A percentile compares a stretch with the other conserved stretches of the same genome.
These are phyloP conservation scores for Termitomyces sp. DNA, from an alignment of 1,284 basidiomycete genomes.

Conservation along the genomic window DNA sequence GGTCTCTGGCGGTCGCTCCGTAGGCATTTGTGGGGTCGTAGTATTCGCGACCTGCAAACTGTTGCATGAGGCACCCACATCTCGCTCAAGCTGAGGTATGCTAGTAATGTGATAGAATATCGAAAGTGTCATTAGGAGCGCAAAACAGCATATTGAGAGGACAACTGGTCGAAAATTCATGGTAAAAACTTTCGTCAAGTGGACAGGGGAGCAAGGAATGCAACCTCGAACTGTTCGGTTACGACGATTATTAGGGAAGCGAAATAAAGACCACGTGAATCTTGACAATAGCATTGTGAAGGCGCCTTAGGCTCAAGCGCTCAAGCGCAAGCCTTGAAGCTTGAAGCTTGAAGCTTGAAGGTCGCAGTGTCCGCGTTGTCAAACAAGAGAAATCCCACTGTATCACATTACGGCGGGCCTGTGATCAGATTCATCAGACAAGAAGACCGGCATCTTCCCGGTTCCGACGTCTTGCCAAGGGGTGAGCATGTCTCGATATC, in stretches of 20 bases:
- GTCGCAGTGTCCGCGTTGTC: too few relatives aligned
- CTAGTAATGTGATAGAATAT: background rate
- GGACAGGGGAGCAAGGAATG: background rate
- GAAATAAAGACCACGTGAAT: background rate
- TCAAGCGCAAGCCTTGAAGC: too few relatives aligned
- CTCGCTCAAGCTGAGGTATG: background rate
- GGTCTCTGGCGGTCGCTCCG: background rate
- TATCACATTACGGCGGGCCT: too few relatives aligned
- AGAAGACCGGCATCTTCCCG: too few relatives aligned
- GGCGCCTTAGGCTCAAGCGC: too few relatives aligned
- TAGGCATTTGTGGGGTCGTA: background rate
- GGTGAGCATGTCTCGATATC: too few relatives aligned
- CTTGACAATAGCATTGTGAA: too few relatives aligned
- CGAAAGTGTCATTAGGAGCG: background rate
- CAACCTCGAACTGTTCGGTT: background rate
- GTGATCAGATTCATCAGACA: too few relatives aligned
- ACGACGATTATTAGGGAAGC: background rate
- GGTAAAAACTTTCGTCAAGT: background rate
- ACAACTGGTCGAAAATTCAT: constrained; percentile 4
- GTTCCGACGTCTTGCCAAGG: too few relatives aligned
- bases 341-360: too few relatives aligned
- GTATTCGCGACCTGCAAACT: background rate
- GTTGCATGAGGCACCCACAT: background rate
- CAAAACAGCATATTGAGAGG: background rate
- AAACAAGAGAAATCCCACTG: too few relatives aligned